phyloP scores from a whole-genome alignment of 495 filamentous ascomycete species.

The Lophiotrema nucula region DNA sequence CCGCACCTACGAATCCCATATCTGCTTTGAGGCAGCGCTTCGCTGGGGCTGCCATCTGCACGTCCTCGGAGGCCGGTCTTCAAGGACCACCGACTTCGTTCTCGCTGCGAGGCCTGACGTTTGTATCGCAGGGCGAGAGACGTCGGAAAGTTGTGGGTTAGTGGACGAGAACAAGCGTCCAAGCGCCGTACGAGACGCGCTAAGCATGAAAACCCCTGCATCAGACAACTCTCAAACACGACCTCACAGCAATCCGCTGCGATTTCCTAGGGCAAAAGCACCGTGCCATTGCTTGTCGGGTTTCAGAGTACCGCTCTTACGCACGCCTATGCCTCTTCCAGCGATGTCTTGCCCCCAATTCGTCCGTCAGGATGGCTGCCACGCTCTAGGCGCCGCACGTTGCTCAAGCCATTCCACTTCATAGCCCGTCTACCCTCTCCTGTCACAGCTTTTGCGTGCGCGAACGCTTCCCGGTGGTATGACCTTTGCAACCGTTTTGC shows the following conservation, averaged over 20 bases:
- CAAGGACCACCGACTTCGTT: too few species aligned
- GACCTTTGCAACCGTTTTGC: conserved; percentile 23
- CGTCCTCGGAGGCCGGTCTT: too few species aligned
- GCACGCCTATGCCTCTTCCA: conserved; percentile 8
- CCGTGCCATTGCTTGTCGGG: conserved; percentile 3
- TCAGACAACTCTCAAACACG: conserved; percentile 28
- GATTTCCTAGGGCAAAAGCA: conserved; percentile 12
- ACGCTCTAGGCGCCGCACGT: conserved; percentile 17
- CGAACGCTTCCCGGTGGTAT: conserved; percentile 16
- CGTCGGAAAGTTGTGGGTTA: conserved; percentile 1
- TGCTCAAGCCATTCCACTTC: conserved; percentile 21
- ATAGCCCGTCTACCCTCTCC: conserved; percentile 23
- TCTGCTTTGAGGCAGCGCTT: too few species aligned
- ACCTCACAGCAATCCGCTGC: neutral
- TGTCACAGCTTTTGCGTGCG: conserved; percentile 29
- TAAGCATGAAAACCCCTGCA: neutral
- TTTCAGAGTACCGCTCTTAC: conserved; percentile 20
- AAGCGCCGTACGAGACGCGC: conserved; percentile 21
- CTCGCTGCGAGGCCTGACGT: too few species aligned
- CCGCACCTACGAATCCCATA: too few species aligned
- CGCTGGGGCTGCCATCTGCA: too few species aligned
- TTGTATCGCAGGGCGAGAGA: too few species aligned
- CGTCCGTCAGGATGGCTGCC: neutral
- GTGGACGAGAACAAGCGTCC: neutral
- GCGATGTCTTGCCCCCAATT: conserved; percentile 5